These are phyloP conservation scores for Biancaea sappan DNA, from an alignment of 306 rosid species.

Conservation along the genomic window DNA sequence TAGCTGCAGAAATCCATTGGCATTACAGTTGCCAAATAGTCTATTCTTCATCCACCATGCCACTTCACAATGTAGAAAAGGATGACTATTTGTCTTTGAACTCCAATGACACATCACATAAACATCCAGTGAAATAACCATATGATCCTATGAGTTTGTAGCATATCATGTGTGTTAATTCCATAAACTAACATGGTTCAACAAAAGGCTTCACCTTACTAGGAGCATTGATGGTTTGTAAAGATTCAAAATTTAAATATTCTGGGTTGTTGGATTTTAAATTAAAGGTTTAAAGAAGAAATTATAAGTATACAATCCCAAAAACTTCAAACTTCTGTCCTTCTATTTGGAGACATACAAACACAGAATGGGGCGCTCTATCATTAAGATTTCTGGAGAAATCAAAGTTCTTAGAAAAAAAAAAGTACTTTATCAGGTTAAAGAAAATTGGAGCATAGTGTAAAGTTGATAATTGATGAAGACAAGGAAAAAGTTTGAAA, in stretches of 20 bases:
- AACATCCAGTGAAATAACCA: neutral
- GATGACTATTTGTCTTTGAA: neutral
- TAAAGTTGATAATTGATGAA: neutral
- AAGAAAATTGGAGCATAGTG: neutral
- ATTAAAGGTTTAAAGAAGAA: neutral
- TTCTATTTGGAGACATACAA: neutral
- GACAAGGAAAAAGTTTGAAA: neutral
- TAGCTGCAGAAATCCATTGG: neutral
- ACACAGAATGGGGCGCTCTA: too few relatives aligned
- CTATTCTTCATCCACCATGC: neutral
- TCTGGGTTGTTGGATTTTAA: neutral
- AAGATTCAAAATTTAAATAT: neutral
- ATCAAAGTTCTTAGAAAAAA: neutral
- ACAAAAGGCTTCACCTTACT: neutral
- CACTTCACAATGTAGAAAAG: neutral
- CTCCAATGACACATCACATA: neutral
- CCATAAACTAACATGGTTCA: neutral
- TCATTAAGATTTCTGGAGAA: too few relatives aligned
- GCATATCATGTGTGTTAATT: neutral
- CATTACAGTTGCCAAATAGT: neutral
- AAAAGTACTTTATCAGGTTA: too few relatives aligned
- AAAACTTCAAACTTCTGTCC: neutral
- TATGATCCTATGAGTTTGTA: neutral
- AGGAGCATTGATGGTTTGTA: neutral
- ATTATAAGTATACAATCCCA: neutral